phyloP scores from a whole-genome alignment of 805 yeast genomes.

The Spathaspora boniae region DNA sequence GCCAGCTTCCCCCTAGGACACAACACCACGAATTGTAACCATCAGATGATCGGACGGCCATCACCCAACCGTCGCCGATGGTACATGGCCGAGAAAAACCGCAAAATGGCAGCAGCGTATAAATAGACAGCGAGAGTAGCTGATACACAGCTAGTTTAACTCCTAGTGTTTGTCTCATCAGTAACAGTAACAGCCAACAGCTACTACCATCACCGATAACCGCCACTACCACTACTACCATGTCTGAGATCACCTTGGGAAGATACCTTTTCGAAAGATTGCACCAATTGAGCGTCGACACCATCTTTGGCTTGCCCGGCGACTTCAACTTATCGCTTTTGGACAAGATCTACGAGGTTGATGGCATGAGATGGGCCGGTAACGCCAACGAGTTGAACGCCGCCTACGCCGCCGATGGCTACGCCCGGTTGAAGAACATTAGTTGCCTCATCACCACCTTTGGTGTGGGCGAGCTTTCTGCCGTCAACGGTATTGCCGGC shows the following conservation, averaged over 20 bases:
- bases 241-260: slow-evolving; percentile 60
- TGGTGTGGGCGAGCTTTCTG: slow-evolving; percentile 87
- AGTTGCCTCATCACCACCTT: slow-evolving; percentile 77
- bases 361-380: slow-evolving; percentile 83
- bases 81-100: no score
- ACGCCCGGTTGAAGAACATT: slow-evolving; percentile 75
- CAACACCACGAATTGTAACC: no score
- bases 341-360: slow-evolving; percentile 71
- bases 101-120: no score
- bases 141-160: no score
- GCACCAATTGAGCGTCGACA: slow-evolving; percentile 64
- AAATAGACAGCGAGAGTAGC: no score
- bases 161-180: no score
- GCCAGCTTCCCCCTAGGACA: no score
- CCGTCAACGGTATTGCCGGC: slow-evolving; percentile 85
- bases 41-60: no score
- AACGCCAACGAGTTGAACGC: slow-evolving; percentile 89
- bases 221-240: no score
- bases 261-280: slow-evolving; percentile 76
- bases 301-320: slow-evolving; percentile 80
- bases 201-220: no score
- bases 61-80: no score
- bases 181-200: no score
- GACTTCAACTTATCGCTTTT: slow-evolving; percentile 72
- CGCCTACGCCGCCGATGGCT: slow-evolving; percentile 86